A percentile compares a stretch with the other conserved stretches of the same genome.
Conservation (phyloP, 345 rosid species). For the Sonneratia caseolaris region DNA sequence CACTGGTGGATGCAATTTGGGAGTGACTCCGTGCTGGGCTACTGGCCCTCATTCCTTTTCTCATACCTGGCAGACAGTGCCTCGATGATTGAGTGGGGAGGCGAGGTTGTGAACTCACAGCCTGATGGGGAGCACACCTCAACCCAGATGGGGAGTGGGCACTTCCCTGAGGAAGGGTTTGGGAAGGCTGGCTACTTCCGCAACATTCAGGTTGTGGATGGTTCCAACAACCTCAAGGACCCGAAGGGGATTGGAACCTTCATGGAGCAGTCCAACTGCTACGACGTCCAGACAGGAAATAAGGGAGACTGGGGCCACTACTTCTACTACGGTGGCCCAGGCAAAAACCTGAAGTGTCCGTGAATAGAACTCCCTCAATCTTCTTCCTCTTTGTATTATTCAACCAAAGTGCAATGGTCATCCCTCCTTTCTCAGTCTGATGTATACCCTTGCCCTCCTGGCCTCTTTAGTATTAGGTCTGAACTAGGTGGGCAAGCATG, state of each 20-base stretch:
- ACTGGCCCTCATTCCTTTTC: slow-evolving; percentile 95
- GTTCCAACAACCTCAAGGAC: slow-evolving; percentile 83
- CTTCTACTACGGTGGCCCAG: slow-evolving; percentile 96
- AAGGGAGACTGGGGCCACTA: slow-evolving; percentile 97
- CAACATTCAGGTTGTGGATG: slow-evolving; percentile 82
- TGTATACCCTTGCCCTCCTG: slow-evolving; percentile 20
- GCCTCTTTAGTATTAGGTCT: slow-evolving; percentile 21
- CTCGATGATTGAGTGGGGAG: slow-evolving; percentile 98
- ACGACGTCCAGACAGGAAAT: slow-evolving; percentile 76
- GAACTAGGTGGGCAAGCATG: slow-evolving; percentile 17
- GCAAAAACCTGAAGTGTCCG: slow-evolving; percentile 67
- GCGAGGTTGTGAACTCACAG: slow-evolving; percentile 89
- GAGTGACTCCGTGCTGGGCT: slow-evolving; percentile 69
- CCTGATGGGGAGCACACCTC: slow-evolving; percentile 78
- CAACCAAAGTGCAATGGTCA: slow-evolving; percentile 24
- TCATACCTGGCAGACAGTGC: slow-evolving; percentile 86
- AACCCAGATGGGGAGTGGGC: slow-evolving; percentile 97
- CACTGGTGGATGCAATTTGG: slow-evolving; percentile 99
- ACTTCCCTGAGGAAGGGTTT: slow-evolving; percentile 88
- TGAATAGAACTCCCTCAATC: slow-evolving; percentile 16
- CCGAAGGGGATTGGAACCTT: slow-evolving; percentile 83
- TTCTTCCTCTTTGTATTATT: slow-evolving; percentile 35
- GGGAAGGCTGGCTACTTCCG: slow-evolving; percentile 87
- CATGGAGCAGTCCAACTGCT: slow-evolving; percentile 90
- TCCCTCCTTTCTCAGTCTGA: slow-evolving; percentile 7